These are phyloP conservation scores for Madurella fahalii DNA, from an alignment of 2,329 filamentous ascomycete genomes.

Conservation along the genomic window DNA sequence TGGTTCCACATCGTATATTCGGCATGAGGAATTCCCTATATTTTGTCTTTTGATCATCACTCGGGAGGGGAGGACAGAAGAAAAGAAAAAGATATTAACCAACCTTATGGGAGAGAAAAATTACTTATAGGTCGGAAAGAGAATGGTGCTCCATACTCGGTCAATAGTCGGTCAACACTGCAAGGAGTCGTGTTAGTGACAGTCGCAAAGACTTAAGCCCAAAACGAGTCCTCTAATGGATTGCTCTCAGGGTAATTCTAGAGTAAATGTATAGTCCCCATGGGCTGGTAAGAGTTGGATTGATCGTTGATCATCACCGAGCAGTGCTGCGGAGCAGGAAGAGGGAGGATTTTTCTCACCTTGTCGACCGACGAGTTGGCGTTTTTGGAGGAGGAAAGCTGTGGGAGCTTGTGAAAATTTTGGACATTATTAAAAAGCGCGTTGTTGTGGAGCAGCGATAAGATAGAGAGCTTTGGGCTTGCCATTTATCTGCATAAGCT, in stretches of 20 bases:
- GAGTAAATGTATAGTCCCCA: slow-evolving; percentile 51
- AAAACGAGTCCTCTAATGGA: slow-evolving; percentile 19
- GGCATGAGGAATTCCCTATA: slow-evolving; percentile 65
- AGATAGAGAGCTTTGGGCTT: no score
- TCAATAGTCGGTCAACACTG: slow-evolving; percentile 17
- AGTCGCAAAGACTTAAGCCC: slow-evolving; percentile 1
- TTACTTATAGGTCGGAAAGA: not conserved
- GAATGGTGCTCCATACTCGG: slow-evolving; percentile 7
- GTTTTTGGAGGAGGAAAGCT: slow-evolving; percentile 18
- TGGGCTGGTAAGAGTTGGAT: slow-evolving; percentile 59
- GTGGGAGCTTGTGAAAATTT: slow-evolving; percentile 23
- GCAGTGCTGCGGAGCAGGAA: slow-evolving; percentile 5
- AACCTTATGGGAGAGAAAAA: slow-evolving; percentile 43
- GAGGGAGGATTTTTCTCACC: slow-evolving; percentile 24
- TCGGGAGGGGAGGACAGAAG: slow-evolving; percentile 28
- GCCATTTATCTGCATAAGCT: slow-evolving; percentile 10
- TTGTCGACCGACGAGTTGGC: slow-evolving; percentile 20
- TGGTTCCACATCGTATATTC: slow-evolving; percentile 61
- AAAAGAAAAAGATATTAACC: slow-evolving; percentile 26
- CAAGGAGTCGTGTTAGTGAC: slow-evolving; percentile 20
- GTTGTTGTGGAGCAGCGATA: slow-evolving; percentile 18
- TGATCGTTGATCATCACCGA: slow-evolving; percentile 52
- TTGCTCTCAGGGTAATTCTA: slow-evolving; percentile 56
- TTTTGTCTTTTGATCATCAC: slow-evolving; percentile 59
- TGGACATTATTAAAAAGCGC: slow-evolving; percentile 19